Percentiles rank a stretch among this genome's conserved stretches.
phyloP scores from a whole-genome alignment of 2,329 filamentous ascomycete species.

The Parascedosporium putredinis region DNA sequence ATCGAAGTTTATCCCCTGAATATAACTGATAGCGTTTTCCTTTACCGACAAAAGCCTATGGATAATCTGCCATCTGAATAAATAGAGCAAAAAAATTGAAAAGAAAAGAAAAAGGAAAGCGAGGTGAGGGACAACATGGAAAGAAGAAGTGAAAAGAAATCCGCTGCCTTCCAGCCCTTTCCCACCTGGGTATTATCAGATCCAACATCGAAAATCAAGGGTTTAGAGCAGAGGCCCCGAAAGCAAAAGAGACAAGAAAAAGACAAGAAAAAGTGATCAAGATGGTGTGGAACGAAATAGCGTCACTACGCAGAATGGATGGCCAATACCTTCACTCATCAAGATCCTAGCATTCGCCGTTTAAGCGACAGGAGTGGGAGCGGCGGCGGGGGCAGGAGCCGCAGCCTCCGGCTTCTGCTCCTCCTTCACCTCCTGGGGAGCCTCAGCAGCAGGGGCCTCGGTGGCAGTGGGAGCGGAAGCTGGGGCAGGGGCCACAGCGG shows the following conservation, averaged over 20 bases:
- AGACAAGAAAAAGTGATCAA: not conserved
- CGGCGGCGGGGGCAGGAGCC: constrained; percentile 15
- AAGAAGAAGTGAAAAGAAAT: not conserved
- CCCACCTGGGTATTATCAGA: constrained; percentile 2
- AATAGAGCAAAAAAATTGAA: not conserved
- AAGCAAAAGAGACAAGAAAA: not conserved
- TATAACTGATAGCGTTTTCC: too few species aligned
- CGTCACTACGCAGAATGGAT: too few species aligned
- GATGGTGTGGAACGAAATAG: too few species aligned
- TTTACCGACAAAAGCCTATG: too few species aligned
- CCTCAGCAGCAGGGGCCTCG: constrained; percentile 11
- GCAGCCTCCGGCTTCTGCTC: constrained; percentile 11
- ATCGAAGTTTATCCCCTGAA: too few species aligned
- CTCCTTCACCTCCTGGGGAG: constrained; percentile 15
- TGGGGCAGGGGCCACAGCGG: constrained; percentile 7
- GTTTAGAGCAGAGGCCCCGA: too few species aligned
- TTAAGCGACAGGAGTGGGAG: constrained; percentile 8
- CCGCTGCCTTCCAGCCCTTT: not conserved
- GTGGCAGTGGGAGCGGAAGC: constrained; percentile 8
- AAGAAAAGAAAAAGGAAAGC: not conserved
- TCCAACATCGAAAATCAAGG: not conserved
- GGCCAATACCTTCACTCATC: too few species aligned
- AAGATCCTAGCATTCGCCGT: too few species aligned
- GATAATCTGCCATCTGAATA: too few species aligned
- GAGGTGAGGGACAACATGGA: too few species aligned